Evolutionary conservation across 306 rosid genomes (phyloP), one percentile per base, ranked within the genome.

Genomic region (Vachellia collinsii): DNA sequence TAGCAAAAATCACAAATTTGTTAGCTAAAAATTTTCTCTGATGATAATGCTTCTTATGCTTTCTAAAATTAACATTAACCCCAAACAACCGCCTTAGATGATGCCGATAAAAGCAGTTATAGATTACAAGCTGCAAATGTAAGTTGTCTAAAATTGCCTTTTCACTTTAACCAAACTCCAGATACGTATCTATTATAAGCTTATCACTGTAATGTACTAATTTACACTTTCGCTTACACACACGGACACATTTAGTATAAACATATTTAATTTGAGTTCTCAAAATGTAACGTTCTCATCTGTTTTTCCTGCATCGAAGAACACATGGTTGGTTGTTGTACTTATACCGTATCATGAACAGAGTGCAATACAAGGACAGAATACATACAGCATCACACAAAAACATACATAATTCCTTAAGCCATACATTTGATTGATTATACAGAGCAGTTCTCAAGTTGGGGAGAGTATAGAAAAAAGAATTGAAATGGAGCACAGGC

Each of bases 371-470:
- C 62, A 81, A 25, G 38, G 59, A 42, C 77, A 66, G 3, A 67
- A 11, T 37, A 53, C 20, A 12, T 53, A 75, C 38, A 67, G 5
- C 9, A 42, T 63, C 34, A 76, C 47, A 43, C 73, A 81, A 37
- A 58, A 66, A 36, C 82, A 77, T 67, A 85, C 17, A 75, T 46
- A 47, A 54, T 39, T 79, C 34, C 67, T 77, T 56, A 56, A 56
- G 8, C 67, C 20, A 39, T 54, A 51, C n/a, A 43, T 47, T 71
- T 70, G 67, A 38, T 36, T 53, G 38, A 36, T 59, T 43, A 78
- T 44, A 47, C 36, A 66, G 64, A 69, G 79, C 48, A 81, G 79
- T 62, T 76, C 68, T 70, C 17, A 43, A 39, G 44, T n/a, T 48
- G 64, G 70, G 70, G 68, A 29, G 34, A 29, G 9, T 51, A 43